Percentiles rank a stretch among this genome's conserved stretches.
Conservation (phyloP, 345 rosid species). For the Gossypium turneri region DNA sequence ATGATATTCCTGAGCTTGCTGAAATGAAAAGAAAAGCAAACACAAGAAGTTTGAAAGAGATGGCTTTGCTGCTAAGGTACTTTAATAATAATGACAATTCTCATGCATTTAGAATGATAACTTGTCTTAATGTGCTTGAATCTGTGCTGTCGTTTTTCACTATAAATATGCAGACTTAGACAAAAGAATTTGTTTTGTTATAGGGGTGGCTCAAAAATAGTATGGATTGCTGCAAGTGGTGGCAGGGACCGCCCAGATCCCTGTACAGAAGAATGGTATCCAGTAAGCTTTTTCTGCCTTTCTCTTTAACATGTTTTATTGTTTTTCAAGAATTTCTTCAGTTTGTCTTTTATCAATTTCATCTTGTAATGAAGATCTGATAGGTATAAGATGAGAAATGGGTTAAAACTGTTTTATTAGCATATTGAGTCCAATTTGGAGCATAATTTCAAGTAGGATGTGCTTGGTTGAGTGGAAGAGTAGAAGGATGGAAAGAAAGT, state of each 20-base stretch:
- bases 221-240: constrained; percentile 99
- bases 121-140: constrained; percentile 6
- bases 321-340: neutral
- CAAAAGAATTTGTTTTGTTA: constrained; percentile 10
- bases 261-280: constrained; percentile 70
- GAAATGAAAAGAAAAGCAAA: constrained; percentile 89
- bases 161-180: constrained; percentile 12
- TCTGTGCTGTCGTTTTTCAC: neutral
- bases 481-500: too few species aligned
- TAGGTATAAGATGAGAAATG: neutral
- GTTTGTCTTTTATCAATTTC: neutral
- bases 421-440: neutral
- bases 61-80: constrained; percentile 88
- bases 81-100: neutral
- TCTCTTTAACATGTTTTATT: neutral
- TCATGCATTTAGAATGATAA: neutral
- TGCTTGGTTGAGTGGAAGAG: too few species aligned
- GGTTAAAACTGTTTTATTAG: neutral
- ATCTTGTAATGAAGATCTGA: neutral
- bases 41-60: constrained; percentile 89
- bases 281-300: constrained; percentile 47
- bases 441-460: neutral
- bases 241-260: constrained; percentile 98
- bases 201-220: constrained; percentile 78
- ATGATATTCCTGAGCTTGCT: constrained; percentile 80